A percentile compares a stretch with the other conserved stretches of the same genome.
phyloP scores from a whole-genome alignment of 257 asterid species.

The Lithospermum erythrorhizon region DNA sequence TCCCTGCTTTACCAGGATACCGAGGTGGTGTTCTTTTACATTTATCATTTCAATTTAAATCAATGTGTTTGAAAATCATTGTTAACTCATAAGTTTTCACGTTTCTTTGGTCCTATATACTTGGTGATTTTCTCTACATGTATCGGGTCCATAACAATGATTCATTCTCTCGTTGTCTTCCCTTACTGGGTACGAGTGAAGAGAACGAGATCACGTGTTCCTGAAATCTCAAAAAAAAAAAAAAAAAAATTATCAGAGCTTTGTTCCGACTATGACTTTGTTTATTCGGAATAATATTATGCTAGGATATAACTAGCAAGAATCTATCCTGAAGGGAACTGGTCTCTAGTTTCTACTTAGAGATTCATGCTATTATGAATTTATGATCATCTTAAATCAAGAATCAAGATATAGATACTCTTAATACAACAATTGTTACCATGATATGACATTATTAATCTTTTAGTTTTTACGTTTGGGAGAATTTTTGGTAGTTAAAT shows the following conservation, averaged over 20 bases:
- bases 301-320: neutral
- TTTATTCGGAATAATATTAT: neutral
- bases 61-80: no score
- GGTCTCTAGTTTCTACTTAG: neutral
- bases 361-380: neutral
- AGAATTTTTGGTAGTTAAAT: neutral
- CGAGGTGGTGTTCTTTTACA: slow-evolving; percentile 44
- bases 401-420: neutral
- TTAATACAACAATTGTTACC: neutral
- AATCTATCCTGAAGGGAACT: neutral
- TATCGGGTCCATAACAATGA: neutral
- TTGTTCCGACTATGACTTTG: no score
- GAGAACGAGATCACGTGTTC: neutral
- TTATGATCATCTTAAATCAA: neutral
- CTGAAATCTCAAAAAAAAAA: neutral
- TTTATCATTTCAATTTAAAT: neutral
- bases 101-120: neutral
- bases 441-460: neutral
- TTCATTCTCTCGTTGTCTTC: neutral
- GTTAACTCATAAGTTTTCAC: no score
- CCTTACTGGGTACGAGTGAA: neutral
- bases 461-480: neutral
- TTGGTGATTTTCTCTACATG: slow-evolving; percentile 2
- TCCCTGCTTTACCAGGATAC: slow-evolving; percentile 89
- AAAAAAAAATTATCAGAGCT: no score